Evolutionary conservation across 1,284 basidiomycete species (phyloP), one percentile per base, ranked within the genome.

Genomic region (Rhodotorula sp.): DNA sequence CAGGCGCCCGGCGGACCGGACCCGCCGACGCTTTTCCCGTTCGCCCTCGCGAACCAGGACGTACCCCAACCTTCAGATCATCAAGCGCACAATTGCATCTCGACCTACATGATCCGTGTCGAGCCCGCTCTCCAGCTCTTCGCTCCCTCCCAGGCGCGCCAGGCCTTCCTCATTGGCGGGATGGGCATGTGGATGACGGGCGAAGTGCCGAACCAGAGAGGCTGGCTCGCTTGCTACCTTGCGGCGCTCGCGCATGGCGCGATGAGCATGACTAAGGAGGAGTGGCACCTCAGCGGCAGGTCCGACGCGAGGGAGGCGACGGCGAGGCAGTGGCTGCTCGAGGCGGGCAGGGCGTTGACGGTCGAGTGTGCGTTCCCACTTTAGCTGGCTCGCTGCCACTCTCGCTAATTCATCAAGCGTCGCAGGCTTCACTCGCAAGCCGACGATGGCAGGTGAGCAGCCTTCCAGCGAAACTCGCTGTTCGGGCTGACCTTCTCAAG

Each of bases 51-150:
- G 29, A 34, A 32, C 20, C 20, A 24, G 39, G 39, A 44, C 7
- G 4, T 24, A 29, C 24, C 47, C 4, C 34, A 20, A 15, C 56
- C 62, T 0, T 29, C 48, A 4, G 29, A 34, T 1, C 47, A 30
- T 2, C 55, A 64, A 57, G 39, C 57, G 0, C 63, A 54, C 49
- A 9, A 29, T 22, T 30, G 29, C 56, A 39, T 64, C 51, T 39
- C 56, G 48, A 49, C 36, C 39, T 64, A 59, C 63, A 59, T 64
- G 24, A 2, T 9, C 29, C 22, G 34, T 17, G 29, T 59, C 49
- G 63, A 64, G 34, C 63, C 63, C 6, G 17, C 29, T 19, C 48
- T 64, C 49, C 19, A 59, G 47, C 60, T 70, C 11, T 62, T 70
- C 27, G 27, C 51, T 19, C 24, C 46, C 7, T 22, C 19, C 54